Percentiles rank a stretch among this genome's conserved stretches.
phyloP scores from a whole-genome alignment of 176 grass and related monocot species.

The Triticum urartu region DNA sequence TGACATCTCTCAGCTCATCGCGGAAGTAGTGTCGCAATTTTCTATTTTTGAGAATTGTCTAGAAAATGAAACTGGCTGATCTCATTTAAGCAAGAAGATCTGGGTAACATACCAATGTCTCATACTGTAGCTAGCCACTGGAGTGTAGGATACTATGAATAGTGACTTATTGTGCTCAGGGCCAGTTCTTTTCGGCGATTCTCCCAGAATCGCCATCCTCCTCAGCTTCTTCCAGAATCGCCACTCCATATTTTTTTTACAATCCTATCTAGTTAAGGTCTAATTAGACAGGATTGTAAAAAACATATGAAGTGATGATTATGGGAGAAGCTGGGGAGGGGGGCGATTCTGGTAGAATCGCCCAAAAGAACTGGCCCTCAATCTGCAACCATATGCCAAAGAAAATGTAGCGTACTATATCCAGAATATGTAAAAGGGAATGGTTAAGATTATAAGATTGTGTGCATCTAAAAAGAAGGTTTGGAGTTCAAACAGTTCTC shows the following conservation, averaged over 20 bases:
- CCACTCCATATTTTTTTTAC: too few species aligned
- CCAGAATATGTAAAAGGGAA: background rate
- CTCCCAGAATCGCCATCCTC: too few species aligned
- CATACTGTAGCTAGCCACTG: background rate
- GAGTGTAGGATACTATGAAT: background rate
- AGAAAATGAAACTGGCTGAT: background rate
- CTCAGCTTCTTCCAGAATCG: too few species aligned
- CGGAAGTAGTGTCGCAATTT: background rate
- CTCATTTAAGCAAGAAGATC: background rate
- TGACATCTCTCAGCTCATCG: too few species aligned
- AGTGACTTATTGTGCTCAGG: background rate
- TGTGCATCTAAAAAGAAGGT: background rate
- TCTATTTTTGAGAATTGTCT: background rate
- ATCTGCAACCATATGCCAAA: background rate
- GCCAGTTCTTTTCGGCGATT: too few species aligned
- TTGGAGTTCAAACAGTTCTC: background rate
- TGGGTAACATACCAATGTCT: background rate
- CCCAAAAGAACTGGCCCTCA: background rate
- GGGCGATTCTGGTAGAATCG: too few species aligned
- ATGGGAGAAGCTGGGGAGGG: too few species aligned
- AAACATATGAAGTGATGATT: too few species aligned
- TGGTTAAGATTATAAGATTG: background rate
- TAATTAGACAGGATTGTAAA: too few species aligned
- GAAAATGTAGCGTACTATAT: background rate
- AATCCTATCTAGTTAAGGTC: too few species aligned